Conservation (phyloP, 257 asterid species). For the Prunella vulgaris region DNA sequence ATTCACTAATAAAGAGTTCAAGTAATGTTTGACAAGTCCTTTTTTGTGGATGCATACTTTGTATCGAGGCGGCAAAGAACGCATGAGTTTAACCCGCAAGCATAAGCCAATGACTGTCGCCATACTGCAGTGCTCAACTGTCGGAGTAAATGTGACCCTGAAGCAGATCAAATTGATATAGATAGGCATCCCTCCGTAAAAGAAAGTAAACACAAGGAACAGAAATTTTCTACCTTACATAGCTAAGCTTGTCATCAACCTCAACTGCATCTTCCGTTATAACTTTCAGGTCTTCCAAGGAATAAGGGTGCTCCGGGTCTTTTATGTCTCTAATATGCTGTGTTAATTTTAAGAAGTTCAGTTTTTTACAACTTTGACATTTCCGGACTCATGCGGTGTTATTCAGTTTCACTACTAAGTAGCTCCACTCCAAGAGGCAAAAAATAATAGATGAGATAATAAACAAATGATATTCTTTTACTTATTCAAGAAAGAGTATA, state of each 20-base stretch:
- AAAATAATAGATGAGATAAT: neutral
- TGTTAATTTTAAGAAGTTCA: constrained; percentile 57
- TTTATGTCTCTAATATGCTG: constrained; percentile 95
- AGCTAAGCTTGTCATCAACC: constrained; percentile 65
- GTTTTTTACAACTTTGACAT: constrained; percentile 8
- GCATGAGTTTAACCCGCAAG: constrained; percentile 94
- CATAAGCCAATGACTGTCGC: constrained; percentile 86
- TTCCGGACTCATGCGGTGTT: neutral
- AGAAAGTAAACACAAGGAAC: neutral
- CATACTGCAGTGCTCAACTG: constrained; percentile 97
- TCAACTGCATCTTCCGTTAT: constrained; percentile 83
- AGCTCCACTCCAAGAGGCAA: neutral
- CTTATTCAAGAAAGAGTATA: neutral
- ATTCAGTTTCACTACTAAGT: neutral
- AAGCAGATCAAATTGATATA: constrained; percentile 21
- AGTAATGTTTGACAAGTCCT: neutral
- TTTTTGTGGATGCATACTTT: constrained; percentile 42
- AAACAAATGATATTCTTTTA: neutral
- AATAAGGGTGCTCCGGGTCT: constrained; percentile 96
- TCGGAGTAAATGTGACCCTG: constrained; percentile 95
- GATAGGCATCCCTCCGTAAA: neutral
- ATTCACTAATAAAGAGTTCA: neutral
- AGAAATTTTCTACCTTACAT: constrained; percentile 53
- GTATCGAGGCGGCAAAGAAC: constrained; percentile 74
- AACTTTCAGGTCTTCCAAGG: constrained; percentile 92